These are phyloP conservation scores for Tuber brumale DNA, from an alignment of 495 filamentous ascomycete genomes.

Conservation along the genomic window DNA sequence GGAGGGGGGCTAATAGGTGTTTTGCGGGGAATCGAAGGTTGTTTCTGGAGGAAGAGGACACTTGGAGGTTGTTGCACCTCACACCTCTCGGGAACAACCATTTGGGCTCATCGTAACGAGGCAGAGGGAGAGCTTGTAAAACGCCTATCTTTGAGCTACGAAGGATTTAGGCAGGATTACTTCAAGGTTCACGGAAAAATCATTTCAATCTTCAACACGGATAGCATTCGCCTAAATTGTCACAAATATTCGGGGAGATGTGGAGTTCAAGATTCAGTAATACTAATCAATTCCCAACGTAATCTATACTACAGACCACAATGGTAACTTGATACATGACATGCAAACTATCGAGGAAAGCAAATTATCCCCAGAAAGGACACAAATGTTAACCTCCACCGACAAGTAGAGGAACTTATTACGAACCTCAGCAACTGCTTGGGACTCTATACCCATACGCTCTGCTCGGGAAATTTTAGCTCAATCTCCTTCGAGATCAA, in stretches of 20 bases:
- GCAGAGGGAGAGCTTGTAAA: neutral
- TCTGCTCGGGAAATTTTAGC: neutral
- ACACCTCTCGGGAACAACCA: neutral
- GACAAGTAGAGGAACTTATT: neutral
- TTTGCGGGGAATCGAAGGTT: neutral
- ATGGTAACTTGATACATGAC: neutral
- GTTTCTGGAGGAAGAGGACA: neutral
- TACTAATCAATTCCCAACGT: conserved; percentile 1
- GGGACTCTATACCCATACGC: conserved; percentile 6
- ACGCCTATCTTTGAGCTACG: neutral
- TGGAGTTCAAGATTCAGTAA: neutral
- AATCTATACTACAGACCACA: conserved; percentile 5
- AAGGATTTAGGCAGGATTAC: neutral
- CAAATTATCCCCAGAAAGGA: conserved; percentile 3
- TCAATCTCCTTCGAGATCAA: neutral
- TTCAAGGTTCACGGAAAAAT: neutral
- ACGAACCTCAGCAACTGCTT: neutral
- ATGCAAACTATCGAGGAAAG: neutral
- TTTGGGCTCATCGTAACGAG: neutral
- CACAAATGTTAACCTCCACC: neutral
- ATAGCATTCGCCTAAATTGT: neutral
- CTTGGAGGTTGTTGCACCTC: neutral
- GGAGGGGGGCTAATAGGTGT: neutral
- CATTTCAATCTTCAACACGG: neutral
- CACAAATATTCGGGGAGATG: neutral